These are phyloP conservation scores for Angophora floribunda DNA, from an alignment of 345 rosid species.

Conservation along the genomic window DNA sequence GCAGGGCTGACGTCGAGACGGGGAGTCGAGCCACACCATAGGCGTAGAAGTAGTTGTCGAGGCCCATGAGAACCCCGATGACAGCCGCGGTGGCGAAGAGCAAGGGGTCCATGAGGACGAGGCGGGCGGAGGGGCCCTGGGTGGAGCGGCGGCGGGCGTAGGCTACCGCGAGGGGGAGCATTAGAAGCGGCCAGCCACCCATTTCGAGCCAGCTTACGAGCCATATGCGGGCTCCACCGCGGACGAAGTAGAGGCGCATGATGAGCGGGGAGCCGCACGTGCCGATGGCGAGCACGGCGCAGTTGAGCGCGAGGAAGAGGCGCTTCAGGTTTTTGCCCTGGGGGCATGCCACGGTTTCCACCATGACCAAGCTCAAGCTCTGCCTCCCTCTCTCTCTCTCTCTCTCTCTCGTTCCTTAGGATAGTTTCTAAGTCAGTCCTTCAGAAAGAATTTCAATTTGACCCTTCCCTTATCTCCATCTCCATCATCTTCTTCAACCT, in stretches of 20 bases:
- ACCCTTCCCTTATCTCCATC: neutral
- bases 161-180: slow-evolving; percentile 25
- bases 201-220: slow-evolving; percentile 62
- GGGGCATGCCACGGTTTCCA: neutral
- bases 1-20: slow-evolving; percentile 60
- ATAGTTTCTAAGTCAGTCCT: neutral
- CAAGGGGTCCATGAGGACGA: slow-evolving; percentile 22
- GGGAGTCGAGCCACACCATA: slow-evolving; percentile 62
- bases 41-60: slow-evolving; percentile 58
- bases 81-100: slow-evolving; percentile 20
- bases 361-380: neutral
- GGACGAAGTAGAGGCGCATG: slow-evolving; percentile 68
- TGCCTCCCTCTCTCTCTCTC: neutral
- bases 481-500: neutral
- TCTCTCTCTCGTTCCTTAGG: neutral
- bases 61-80: slow-evolving; percentile 49
- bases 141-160: slow-evolving; percentile 26
- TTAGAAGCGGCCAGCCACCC: slow-evolving; percentile 44
- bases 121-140: neutral
- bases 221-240: slow-evolving; percentile 73
- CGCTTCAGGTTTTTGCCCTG: neutral
- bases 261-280: slow-evolving; percentile 55
- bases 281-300: slow-evolving; percentile 41
- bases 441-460: neutral
- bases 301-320: slow-evolving; percentile 32